Evolutionary conservation across 192 early-diverging fungal species (phyloP).

Genomic region (Funneliformis mosseae): DNA sequence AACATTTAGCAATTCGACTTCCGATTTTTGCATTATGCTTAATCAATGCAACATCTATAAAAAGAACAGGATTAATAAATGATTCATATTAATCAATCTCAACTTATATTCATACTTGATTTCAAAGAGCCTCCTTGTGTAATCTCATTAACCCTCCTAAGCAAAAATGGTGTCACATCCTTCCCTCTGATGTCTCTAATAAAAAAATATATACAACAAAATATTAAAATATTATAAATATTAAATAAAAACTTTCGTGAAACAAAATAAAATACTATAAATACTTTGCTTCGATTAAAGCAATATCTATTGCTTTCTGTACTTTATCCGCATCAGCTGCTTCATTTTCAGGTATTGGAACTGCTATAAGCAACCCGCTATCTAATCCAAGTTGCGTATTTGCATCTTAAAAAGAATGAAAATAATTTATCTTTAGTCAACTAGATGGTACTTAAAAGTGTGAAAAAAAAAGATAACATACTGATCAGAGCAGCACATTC

Average conservation of each 20-base stretch:
- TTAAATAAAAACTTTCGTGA: too few relatives aligned
- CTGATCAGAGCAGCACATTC: slow-evolving; percentile 62
- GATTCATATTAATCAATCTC: not conserved
- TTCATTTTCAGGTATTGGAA: slow-evolving; percentile 79
- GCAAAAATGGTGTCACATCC: slow-evolving; percentile 90
- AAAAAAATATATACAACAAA: slow-evolving; percentile 9
- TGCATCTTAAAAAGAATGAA: slow-evolving; percentile 41
- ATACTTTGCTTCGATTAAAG: slow-evolving; percentile 72
- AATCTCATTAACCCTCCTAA: slow-evolving; percentile 81
- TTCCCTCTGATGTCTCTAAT: slow-evolving; percentile 73
- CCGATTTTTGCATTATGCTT: slow-evolving; percentile 91
- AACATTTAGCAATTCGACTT: slow-evolving; percentile 69
- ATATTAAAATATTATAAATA: not conserved
- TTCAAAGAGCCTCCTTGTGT: slow-evolving; percentile 80
- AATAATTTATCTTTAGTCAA: not conserved
- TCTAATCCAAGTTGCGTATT: slow-evolving; percentile 65
- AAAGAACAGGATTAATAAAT: not conserved
- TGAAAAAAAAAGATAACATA: slow-evolving; percentile 28
- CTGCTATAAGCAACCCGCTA: slow-evolving; percentile 85
- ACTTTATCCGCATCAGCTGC: slow-evolving; percentile 63
- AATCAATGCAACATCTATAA: slow-evolving; percentile 83
- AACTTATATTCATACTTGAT: slow-evolving; percentile 61
- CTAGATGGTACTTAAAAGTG: not conserved
- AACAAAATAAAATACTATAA: slow-evolving; percentile 2
- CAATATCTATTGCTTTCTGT: slow-evolving; percentile 70